A percentile compares a stretch with the other conserved stretches of the same genome.
Evolutionary conservation across 176 grass and related monocot genomes (phyloP).

Genomic region (Tillandsia fasciculata): DNA sequence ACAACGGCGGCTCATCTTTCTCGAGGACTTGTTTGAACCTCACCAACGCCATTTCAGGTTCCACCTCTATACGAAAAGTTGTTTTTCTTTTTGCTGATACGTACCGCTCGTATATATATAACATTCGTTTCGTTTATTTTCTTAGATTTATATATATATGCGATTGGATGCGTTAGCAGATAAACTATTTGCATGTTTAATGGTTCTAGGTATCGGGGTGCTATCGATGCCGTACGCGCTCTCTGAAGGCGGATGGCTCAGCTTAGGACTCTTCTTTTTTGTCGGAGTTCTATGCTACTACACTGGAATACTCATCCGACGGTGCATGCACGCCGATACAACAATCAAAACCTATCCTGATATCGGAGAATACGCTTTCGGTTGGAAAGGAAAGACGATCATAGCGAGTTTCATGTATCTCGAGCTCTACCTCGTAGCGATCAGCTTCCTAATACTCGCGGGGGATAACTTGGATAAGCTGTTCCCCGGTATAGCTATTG

Average conservation of each 20-base stretch:
- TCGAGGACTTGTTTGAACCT: constrained; percentile 53
- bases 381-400: constrained; percentile 21
- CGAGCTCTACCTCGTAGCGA: constrained; percentile 28
- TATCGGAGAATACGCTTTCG: constrained; percentile 47
- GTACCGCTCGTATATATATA: not conserved
- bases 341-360: constrained; percentile 32
- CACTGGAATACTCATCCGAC: constrained; percentile 44
- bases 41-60: constrained; percentile 53
- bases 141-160: not conserved
- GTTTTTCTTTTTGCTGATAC: not conserved
- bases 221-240: constrained; percentile 51
- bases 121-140: not conserved
- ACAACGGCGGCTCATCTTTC: constrained; percentile 25
- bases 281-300: constrained; percentile 52
- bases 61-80: not conserved
- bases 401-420: constrained; percentile 44
- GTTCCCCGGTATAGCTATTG: constrained; percentile 22
- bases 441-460: constrained; percentile 29
- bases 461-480: constrained; percentile 38
- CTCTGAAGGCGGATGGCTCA: constrained; percentile 52
- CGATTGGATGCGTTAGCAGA: not conserved
- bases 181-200: not conserved
- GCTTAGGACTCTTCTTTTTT: constrained; percentile 36
- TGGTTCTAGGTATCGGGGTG: constrained; percentile 35
- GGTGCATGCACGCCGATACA: constrained; percentile 38